These are phyloP conservation scores for Chrysanthemum lavandulifolium DNA, from an alignment of 129 eudicot species.

Conservation along the genomic window DNA sequence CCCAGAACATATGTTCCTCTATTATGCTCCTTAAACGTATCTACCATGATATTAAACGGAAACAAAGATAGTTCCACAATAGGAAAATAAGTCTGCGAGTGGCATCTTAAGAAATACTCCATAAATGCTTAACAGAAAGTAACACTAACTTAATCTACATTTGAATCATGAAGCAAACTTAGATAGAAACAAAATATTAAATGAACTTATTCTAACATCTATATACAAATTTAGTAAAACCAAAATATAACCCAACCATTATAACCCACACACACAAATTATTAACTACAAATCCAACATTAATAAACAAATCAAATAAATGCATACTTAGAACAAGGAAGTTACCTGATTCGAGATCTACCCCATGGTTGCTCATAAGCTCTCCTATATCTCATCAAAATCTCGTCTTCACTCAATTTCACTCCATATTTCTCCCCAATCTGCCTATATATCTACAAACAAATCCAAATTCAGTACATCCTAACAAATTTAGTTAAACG, in stretches of 20 bases:
- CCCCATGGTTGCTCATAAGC: constrained; percentile 99
- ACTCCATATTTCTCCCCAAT: constrained; percentile 99
- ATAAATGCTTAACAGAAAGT: too few species aligned
- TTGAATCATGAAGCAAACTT: background rate
- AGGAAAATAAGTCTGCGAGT: too few species aligned
- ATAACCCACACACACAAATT: background rate
- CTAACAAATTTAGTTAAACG: too few species aligned
- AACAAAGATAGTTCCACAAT: too few species aligned
- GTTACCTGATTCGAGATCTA: constrained; percentile 88
- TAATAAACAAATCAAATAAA: background rate
- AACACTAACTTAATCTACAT: too few species aligned
- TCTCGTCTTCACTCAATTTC: constrained; percentile 71
- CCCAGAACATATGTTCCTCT: too few species aligned
- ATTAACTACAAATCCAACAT: background rate
- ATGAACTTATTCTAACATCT: background rate
- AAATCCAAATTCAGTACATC: constrained; percentile 8
- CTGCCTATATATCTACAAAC: constrained; percentile 68
- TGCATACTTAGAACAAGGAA: background rate
- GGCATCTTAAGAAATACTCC: too few species aligned
- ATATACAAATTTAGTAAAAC: background rate
- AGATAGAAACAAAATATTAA: background rate
- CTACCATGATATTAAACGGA: too few species aligned
- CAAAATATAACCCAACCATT: background rate
- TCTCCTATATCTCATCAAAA: constrained; percentile 68
- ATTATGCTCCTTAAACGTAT: too few species aligned